These are phyloP conservation scores for Xerocomus minutiporus DNA, from an alignment of 1,284 basidiomycete species.

Conservation along the genomic window DNA sequence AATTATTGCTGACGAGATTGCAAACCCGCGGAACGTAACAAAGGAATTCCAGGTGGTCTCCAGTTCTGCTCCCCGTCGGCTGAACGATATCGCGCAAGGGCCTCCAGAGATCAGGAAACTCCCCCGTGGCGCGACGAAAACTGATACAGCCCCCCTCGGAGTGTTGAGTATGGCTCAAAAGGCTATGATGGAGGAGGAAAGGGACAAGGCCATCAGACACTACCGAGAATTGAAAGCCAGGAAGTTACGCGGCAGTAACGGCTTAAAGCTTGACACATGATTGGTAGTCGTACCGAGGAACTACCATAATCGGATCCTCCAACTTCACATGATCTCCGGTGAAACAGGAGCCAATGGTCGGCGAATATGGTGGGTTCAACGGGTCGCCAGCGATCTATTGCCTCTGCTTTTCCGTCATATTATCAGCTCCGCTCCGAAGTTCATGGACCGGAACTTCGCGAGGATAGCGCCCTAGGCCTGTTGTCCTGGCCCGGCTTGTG, in stretches of 20 bases:
- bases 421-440: constrained; percentile 1
- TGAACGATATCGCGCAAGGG: constrained; percentile 68
- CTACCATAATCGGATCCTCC: constrained; percentile 9
- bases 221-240: constrained; percentile 67
- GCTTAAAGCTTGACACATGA: constrained; percentile 8
- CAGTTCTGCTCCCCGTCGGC: constrained; percentile 55
- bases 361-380: background rate
- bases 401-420: constrained; percentile 1
- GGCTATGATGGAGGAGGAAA: constrained; percentile 68
- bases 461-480: background rate
- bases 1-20: constrained; percentile 7
- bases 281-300: constrained; percentile 4
- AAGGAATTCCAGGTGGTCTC: constrained; percentile 54
- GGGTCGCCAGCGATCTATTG: constrained; percentile 4
- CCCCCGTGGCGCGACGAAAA: constrained; percentile 37
- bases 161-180: constrained; percentile 71
- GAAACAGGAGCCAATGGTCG: background rate
- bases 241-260: constrained; percentile 16
- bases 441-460: constrained; percentile 1
- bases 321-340: constrained; percentile 1
- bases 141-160: constrained; percentile 33
- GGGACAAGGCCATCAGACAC: constrained; percentile 59
- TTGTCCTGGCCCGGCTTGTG: background rate
- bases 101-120: constrained; percentile 50
- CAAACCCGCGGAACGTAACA: constrained; percentile 31